phyloP scores from a whole-genome alignment of 805 yeast species.

The Pichia rugopelliculosa region DNA sequence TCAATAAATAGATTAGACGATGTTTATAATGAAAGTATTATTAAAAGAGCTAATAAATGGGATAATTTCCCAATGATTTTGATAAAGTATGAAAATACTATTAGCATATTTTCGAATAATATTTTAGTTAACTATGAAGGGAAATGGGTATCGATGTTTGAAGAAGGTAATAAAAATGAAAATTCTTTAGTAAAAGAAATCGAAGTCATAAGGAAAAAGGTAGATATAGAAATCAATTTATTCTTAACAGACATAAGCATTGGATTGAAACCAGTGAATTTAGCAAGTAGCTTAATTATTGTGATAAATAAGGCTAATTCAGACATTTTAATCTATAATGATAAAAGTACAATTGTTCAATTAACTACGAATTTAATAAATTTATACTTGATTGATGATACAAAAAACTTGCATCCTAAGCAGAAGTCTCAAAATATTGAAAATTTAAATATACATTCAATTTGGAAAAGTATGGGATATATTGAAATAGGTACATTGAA shows the following conservation, averaged over 20 bases:
- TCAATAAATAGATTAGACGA: background rate
- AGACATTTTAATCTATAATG: constrained; percentile 33
- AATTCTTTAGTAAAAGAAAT: background rate
- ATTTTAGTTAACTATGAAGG: constrained; percentile 51
- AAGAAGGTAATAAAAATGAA: constrained; percentile 15
- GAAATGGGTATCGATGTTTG: constrained; percentile 45
- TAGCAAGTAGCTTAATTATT: constrained; percentile 47
- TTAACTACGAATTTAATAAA: constrained; percentile 41
- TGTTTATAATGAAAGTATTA: background rate
- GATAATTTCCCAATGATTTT: constrained; percentile 11
- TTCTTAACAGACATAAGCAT: constrained; percentile 46
- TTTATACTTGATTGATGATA: constrained; percentile 61
- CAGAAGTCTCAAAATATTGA: constrained; percentile 10
- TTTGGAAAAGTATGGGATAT: constrained; percentile 42
- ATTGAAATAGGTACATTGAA: constrained; percentile 43
- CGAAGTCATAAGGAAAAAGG: constrained; percentile 7
- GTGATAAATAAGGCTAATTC: constrained; percentile 47
- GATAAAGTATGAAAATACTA: constrained; percentile 15
- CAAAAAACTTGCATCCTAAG: constrained; percentile 27
- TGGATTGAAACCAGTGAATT: constrained; percentile 56
- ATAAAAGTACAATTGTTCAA: constrained; percentile 19
- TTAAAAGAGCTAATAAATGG: constrained; percentile 8
- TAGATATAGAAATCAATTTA: constrained; percentile 18
- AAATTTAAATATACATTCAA: constrained; percentile 34
- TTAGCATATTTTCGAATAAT: constrained; percentile 42